Evolutionary conservation across 2,329 filamentous ascomycete genomes (phyloP).

Genomic region (Aspergillus caelatus): DNA sequence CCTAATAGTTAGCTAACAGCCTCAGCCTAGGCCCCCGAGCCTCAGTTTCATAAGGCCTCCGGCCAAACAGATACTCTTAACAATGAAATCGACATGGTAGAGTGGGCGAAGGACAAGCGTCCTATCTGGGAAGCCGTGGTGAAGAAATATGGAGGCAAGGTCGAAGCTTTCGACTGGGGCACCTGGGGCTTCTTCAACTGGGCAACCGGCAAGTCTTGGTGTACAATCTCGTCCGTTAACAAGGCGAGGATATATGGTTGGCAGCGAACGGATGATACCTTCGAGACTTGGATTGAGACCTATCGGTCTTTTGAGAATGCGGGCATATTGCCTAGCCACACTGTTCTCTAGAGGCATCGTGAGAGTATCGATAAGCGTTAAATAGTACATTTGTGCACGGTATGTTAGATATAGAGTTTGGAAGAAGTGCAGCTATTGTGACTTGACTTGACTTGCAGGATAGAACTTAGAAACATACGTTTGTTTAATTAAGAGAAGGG

Average conservation of each 20-base stretch:
- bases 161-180: slow-evolving; percentile 29
- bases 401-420: too few species aligned
- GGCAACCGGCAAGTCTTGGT: slow-evolving; percentile 25
- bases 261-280: slow-evolving; percentile 22
- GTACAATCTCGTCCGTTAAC: slow-evolving; percentile 22
- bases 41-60: slow-evolving; percentile 17
- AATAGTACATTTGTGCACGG: too few species aligned
- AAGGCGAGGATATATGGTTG: slow-evolving; percentile 29
- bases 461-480: too few species aligned
- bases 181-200: slow-evolving; percentile 31
- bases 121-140: slow-evolving; percentile 23
- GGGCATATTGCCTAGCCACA: slow-evolving; percentile 19
- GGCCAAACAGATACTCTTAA: slow-evolving; percentile 14
- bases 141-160: slow-evolving; percentile 24
- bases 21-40: slow-evolving; percentile 12
- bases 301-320: slow-evolving; percentile 27
- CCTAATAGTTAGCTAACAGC: background rate
- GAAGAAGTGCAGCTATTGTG: background rate
- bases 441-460: background rate
- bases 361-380: background rate
- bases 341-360: background rate
- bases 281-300: slow-evolving; percentile 28
- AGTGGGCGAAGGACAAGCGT: slow-evolving; percentile 29
- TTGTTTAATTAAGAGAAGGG: too few species aligned
- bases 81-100: slow-evolving; percentile 25